Conservation (phyloP, 768 basidiomycete genomes). For the Termitomyces sp. region DNA sequence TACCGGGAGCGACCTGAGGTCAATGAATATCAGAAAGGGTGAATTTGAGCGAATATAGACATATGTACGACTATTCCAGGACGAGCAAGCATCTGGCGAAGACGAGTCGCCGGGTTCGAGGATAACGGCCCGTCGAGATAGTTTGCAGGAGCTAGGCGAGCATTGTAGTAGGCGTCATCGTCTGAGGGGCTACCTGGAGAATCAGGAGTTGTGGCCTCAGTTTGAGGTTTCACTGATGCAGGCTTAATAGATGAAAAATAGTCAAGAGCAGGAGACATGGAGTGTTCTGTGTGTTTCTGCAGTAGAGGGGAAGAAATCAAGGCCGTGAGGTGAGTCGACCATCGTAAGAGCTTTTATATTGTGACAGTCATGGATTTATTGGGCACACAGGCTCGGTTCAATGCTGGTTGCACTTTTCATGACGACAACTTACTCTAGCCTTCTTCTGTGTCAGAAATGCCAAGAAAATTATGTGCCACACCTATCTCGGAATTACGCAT, state of each 20-base stretch:
- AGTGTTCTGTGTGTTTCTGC: neutral
- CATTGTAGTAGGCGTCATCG: conserved; percentile 46
- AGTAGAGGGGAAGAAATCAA: neutral
- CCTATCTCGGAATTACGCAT: neutral
- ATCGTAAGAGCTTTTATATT: neutral
- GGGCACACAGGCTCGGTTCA: neutral
- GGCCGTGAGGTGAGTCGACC: neutral
- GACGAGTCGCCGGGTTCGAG: conserved; percentile 60
- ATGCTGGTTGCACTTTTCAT: neutral
- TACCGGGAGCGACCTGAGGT: conserved; percentile 66
- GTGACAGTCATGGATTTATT: neutral
- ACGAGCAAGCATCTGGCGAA: conserved; percentile 63
- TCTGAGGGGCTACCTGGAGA: neutral
- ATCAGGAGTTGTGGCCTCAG: neutral
- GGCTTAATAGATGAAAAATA: conserved; percentile 14
- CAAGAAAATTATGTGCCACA: neutral
- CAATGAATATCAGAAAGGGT: neutral
- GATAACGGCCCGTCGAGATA: conserved; percentile 67
- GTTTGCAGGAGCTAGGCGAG: conserved; percentile 64
- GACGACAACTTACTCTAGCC: neutral
- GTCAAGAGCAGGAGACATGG: conserved; percentile 19
- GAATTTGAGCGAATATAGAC: too few species aligned
- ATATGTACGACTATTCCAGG: conserved; percentile 64
- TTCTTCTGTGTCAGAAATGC: neutral
- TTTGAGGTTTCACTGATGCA: conserved; percentile 1